Evolutionary conservation across 305 asterid species (phyloP), one percentile per base, ranked within the genome.

Genomic region (Coffea humblotiana): DNA sequence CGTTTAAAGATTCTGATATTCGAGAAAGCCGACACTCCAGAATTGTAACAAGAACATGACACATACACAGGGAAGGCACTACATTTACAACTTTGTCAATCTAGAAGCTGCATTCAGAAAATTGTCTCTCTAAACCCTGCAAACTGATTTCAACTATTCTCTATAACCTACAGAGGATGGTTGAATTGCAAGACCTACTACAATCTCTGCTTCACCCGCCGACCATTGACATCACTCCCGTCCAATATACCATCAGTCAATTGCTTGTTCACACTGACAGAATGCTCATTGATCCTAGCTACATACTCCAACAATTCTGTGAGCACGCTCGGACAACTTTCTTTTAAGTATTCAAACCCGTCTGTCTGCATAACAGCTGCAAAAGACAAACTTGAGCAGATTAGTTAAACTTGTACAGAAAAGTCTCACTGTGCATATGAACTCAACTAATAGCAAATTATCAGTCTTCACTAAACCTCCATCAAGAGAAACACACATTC

Each of bases 161-260:
- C 63, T 71, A 32, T 74, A 54, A 12, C 65, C 82, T 77, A 82
- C 80, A 63, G 72, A 48, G 72, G 32, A 37, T 66, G 45, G 23
- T 32, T 13, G 25, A 54, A 67, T 71, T 6, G 48, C 11, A 52
- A 32, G 78, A 68, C 72, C 80, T 70, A 82, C 74, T 88, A 92
- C 73, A 89, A 78, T 82, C 97, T 90, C 82, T 92, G 99, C 86
- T 95, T 95, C 81, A 93, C 99, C 32, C 99, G 94, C 78, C 99
- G 87, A 52, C 99, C 98, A 71, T 84, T 81, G 73, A 83, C 87
- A 80, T 95, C 99, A 74, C 90, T 83, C 64, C 97, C 97, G 25
- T 94, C 98, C 51, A 89, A 87, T 25, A 91, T 40, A 78, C 87
- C 84, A 74, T 87, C 95, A 27, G 71, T 88, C 66, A 88, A 89